Evolutionary conservation across 768 basidiomycete genomes (phyloP).

Genomic region (Roridomyces roridus): DNA sequence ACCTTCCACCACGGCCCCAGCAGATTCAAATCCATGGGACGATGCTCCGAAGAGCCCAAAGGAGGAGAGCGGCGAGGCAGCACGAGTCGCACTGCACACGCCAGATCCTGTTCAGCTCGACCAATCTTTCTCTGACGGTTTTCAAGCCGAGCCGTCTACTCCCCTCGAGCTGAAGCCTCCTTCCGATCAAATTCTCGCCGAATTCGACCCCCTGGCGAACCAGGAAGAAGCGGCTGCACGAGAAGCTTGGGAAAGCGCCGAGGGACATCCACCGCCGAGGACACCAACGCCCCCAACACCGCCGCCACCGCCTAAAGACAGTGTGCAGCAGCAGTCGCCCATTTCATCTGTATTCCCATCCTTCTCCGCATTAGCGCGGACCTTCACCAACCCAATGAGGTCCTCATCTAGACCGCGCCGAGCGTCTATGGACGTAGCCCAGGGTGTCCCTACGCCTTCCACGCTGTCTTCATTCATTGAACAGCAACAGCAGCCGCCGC

Average conservation of each 20-base stretch:
- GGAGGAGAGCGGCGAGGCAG: slow-evolving; percentile 20
- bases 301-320: slow-evolving; percentile 43
- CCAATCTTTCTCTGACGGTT: slow-evolving; percentile 43
- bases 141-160: slow-evolving; percentile 32
- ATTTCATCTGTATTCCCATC: slow-evolving; percentile 62
- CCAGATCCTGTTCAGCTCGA: slow-evolving; percentile 54
- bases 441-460: slow-evolving; percentile 60
- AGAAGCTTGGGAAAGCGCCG: slow-evolving; percentile 68
- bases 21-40: slow-evolving; percentile 49
- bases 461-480: slow-evolving; percentile 60
- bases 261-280: slow-evolving; percentile 64
- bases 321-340: slow-evolving; percentile 27
- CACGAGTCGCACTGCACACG: slow-evolving; percentile 33
- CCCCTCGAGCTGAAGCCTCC: slow-evolving; percentile 21
- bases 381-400: slow-evolving; percentile 61
- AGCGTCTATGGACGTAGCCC: slow-evolving; percentile 64
- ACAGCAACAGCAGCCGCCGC: slow-evolving; percentile 44
- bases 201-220: slow-evolving; percentile 74
- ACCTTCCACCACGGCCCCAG: slow-evolving; percentile 10
- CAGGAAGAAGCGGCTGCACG: slow-evolving; percentile 64
- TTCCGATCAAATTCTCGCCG: slow-evolving; percentile 53
- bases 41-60: slow-evolving; percentile 31
- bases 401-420: slow-evolving; percentile 57
- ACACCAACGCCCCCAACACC: slow-evolving; percentile 46
- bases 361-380: slow-evolving; percentile 69